These are phyloP conservation scores for Fraxinus excelsior DNA, from an alignment of 257 asterid species.

Conservation along the genomic window DNA sequence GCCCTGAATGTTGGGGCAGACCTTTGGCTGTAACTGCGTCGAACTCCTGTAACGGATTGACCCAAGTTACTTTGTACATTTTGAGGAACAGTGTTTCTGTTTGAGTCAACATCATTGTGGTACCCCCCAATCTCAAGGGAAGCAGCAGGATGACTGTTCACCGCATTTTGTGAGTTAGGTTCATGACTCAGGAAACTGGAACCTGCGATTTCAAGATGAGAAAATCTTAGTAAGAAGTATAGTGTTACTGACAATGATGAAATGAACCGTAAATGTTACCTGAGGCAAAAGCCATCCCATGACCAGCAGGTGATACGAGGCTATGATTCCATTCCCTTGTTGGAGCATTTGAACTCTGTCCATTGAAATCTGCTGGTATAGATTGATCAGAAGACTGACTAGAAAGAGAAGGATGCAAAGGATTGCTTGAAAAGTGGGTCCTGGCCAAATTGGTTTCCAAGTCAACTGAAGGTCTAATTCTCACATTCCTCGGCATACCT, in stretches of 20 bases:
- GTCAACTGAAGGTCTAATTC: slow-evolving; percentile 62
- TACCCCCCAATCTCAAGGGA: slow-evolving; percentile 49
- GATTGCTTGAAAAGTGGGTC: slow-evolving; percentile 43
- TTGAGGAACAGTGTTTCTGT: slow-evolving; percentile 50
- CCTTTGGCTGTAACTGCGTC: slow-evolving; percentile 57
- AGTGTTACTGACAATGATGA: neutral
- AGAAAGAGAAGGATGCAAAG: slow-evolving; percentile 43
- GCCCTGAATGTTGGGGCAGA: slow-evolving; percentile 52
- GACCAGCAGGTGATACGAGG: slow-evolving; percentile 47
- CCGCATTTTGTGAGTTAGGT: slow-evolving; percentile 38
- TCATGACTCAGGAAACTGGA: slow-evolving; percentile 52
- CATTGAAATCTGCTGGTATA: slow-evolving; percentile 43
- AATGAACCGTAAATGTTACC: slow-evolving; percentile 44
- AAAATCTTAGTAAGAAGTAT: slow-evolving; percentile 7
- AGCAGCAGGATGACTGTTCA: slow-evolving; percentile 43
- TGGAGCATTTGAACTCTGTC: slow-evolving; percentile 48
- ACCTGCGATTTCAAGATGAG: slow-evolving; percentile 44
- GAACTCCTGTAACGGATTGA: slow-evolving; percentile 55
- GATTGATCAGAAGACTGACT: slow-evolving; percentile 42
- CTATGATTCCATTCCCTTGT: slow-evolving; percentile 54
- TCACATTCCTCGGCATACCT: slow-evolving; percentile 62
- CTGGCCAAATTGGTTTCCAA: slow-evolving; percentile 44
- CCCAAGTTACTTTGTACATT: slow-evolving; percentile 36
- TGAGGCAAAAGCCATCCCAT: slow-evolving; percentile 44
- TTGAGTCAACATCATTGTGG: slow-evolving; percentile 42